These are phyloP conservation scores for Amorphotheca resinae DNA, from an alignment of 495 filamentous ascomycete genomes.

Conservation along the genomic window DNA sequence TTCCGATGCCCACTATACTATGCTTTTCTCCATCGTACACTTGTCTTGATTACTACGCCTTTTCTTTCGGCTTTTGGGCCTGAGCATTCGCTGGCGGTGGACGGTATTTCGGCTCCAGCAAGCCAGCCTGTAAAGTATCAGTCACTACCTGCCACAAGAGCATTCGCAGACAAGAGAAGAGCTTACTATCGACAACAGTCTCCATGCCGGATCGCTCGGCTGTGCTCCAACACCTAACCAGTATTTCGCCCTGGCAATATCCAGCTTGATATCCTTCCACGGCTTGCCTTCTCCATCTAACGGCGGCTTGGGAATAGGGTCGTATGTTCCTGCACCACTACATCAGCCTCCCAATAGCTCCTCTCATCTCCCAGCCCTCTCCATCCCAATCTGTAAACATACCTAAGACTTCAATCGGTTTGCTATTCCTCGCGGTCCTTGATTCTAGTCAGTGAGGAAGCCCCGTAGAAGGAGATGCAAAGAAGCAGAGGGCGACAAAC, in stretches of 20 bases:
- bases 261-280: constrained; percentile 83
- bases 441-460: neutral
- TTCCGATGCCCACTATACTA: neutral
- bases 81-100: constrained; percentile 1
- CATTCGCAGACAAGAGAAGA: too few relatives aligned
- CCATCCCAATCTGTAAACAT: neutral
- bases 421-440: constrained; percentile 67
- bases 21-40: neutral
- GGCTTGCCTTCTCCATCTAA: constrained; percentile 52
- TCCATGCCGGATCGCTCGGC: constrained; percentile 78
- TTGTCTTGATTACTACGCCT: too few relatives aligned
- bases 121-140: constrained; percentile 28
- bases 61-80: neutral
- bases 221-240: constrained; percentile 97
- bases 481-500: constrained; percentile 35
- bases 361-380: neutral
- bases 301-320: constrained; percentile 69
- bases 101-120: constrained; percentile 34
- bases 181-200: constrained; percentile 73
- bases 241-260: constrained; percentile 71
- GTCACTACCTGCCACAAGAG: neutral
- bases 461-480: too few relatives aligned
- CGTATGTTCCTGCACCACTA: constrained; percentile 54
- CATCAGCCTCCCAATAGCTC: neutral
- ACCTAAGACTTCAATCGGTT: constrained; percentile 83